Conservation (phyloP, 164 flowering plant genomes). For the Tetracentron sinense region DNA sequence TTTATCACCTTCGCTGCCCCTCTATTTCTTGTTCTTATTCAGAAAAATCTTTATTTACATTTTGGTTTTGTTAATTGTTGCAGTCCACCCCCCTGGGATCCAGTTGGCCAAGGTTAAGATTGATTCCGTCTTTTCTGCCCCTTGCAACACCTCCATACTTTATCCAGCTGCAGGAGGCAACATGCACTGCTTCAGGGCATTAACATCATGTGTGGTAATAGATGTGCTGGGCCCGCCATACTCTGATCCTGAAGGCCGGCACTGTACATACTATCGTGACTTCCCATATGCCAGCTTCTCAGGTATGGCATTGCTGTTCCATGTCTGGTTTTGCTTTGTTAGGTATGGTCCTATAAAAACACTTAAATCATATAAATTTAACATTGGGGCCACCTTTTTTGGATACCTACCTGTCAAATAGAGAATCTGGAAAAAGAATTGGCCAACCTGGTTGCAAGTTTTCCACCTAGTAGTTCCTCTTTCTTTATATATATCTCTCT, state of each 20-base stretch:
- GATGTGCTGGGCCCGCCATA: slow-evolving; percentile 55
- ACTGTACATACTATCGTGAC: slow-evolving; percentile 46
- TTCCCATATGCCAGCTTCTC: slow-evolving; percentile 25
- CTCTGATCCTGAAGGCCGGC: slow-evolving; percentile 42
- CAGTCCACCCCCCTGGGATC: slow-evolving; percentile 22
- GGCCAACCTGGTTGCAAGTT: no score
- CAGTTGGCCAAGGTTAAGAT: slow-evolving; percentile 34
- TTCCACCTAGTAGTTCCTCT: no score
- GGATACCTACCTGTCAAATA: no score
- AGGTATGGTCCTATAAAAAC: no score
- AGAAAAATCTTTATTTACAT: background rate
- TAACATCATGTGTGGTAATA: slow-evolving; percentile 44
- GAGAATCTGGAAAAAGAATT: no score
- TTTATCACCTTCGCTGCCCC: no score
- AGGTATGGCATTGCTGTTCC: slow-evolving; percentile 15
- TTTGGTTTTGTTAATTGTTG: slow-evolving; percentile 3
- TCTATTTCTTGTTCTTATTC: no score
- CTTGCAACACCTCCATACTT: slow-evolving; percentile 40
- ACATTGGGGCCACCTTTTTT: no score
- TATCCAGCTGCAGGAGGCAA: slow-evolving; percentile 49
- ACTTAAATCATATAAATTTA: no score
- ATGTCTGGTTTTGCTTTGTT: background rate
- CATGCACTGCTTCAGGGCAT: slow-evolving; percentile 42
- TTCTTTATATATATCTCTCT: no score
- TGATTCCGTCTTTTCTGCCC: slow-evolving; percentile 44